phyloP scores from a whole-genome alignment of 129 eudicot species.

The Kitagawia praeruptora region DNA sequence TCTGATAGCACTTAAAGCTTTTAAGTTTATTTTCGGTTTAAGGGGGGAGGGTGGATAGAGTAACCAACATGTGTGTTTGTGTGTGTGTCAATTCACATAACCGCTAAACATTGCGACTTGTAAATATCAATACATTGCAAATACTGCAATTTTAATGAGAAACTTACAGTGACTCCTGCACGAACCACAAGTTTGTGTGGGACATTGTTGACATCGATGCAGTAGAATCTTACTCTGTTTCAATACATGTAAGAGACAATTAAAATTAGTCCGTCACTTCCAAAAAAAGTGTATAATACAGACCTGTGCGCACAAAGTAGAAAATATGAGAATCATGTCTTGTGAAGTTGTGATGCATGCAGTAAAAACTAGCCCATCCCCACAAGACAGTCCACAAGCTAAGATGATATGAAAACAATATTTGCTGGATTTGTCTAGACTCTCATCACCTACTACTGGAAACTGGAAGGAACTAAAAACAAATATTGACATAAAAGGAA shows the following conservation, averaged over 20 bases:
- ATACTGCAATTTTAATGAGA: constrained; percentile 1
- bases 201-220: constrained; percentile 68
- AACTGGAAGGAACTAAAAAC: background rate
- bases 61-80: background rate
- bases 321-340: background rate
- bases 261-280: background rate
- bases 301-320: background rate
- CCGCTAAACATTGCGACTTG: background rate
- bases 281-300: background rate
- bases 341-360: background rate
- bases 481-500: background rate
- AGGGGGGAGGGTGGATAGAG: background rate
- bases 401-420: background rate
- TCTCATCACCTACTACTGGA: background rate
- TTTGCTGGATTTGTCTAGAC: background rate
- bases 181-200: constrained; percentile 68
- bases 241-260: background rate
- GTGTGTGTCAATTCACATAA: too few species aligned
- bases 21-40: background rate
- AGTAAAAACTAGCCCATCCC: background rate
- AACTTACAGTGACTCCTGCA: constrained; percentile 80
- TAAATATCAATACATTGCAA: background rate
- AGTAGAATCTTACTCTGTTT: constrained; percentile 54
- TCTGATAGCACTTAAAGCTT: too few species aligned
- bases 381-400: background rate